Percentiles rank a stretch among this genome's conserved stretches.
Evolutionary conservation across 495 filamentous ascomycete genomes (phyloP).

Genomic region (Penicillium robsamsonii): DNA sequence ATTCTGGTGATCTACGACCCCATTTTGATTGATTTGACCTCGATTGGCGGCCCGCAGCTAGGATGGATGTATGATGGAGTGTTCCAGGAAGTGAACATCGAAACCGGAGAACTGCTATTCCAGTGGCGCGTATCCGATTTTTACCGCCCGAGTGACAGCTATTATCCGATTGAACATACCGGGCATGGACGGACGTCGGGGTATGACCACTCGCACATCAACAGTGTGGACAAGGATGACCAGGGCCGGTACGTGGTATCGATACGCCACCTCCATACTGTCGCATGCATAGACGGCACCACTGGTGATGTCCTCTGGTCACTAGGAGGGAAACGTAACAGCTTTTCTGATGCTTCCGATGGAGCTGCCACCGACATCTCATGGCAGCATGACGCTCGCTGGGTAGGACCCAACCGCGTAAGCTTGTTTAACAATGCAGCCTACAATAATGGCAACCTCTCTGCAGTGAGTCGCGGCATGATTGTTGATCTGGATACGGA

Average conservation of each 20-base stretch:
- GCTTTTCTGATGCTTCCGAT: slow-evolving; percentile 43
- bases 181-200: slow-evolving; percentile 19
- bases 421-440: slow-evolving; percentile 52
- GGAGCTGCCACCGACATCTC: slow-evolving; percentile 45
- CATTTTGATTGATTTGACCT: slow-evolving; percentile 42
- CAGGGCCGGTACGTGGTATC: slow-evolving; percentile 56
- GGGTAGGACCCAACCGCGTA: slow-evolving; percentile 37
- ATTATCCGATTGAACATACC: slow-evolving; percentile 18
- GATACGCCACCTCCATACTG: slow-evolving; percentile 48
- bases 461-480: slow-evolving; percentile 29
- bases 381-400: slow-evolving; percentile 56
- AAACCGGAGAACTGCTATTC: slow-evolving; percentile 41
- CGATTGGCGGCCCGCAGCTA: slow-evolving; percentile 42
- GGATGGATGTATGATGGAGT: slow-evolving; percentile 46
- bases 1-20: slow-evolving; percentile 53
- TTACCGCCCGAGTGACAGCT: slow-evolving; percentile 26
- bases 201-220: slow-evolving; percentile 57
- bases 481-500: slow-evolving; percentile 31
- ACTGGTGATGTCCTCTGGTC: slow-evolving; percentile 55
- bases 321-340: slow-evolving; percentile 48
- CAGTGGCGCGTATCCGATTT: slow-evolving; percentile 39
- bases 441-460: slow-evolving; percentile 27
- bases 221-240: slow-evolving; percentile 54
- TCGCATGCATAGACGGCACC: slow-evolving; percentile 45
- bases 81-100: slow-evolving; percentile 47